Base-by-base conservation (phyloP, 495 filamentous ascomycete species). In the Daldinia decipiens region DNA sequence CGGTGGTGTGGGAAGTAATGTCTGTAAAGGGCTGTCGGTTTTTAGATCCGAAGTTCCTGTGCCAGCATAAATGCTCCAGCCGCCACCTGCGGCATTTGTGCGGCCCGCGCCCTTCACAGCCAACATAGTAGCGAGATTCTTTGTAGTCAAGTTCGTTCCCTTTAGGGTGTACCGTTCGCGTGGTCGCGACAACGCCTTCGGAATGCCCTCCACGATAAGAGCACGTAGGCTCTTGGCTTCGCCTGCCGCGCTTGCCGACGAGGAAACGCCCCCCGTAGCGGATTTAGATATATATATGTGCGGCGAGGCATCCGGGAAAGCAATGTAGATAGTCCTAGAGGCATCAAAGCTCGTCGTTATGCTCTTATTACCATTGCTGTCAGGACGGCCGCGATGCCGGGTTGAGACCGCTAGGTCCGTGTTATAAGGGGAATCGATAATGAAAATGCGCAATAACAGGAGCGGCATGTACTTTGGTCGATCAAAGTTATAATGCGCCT, bases 401-500 rank as follows among this genome's bases (percentile, higher is more conserved):
- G 64, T 68, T 5, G 84, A 79, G 40, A 90, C 78, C n/a, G 80
- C 79, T 0, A 85, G 77, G 38, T 74, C 72, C 17, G 86, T 86
- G 73, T 85, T 85, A 74, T 94, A 94, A 0, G 91, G 90, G 0
- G 89, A 90, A 70, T 93, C 90, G 15, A 87, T 80, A 45, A 95
- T 84, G 68, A 91, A 91, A 32, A 96, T 87, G 31, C 93, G 88
- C 11, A 97, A 80, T 19, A 96, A 81, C 1, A 90, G 86, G 0
- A 96, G 78, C 0, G 90, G 88, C 2, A 92, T 81, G 0, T 81
- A 77, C 24, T 85, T 82, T 27, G 90, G 87, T 12, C 88, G 86
- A 57, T 89, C 84, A 36, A 94, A 83, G 70, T 90, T 89, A 78
- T 91, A 94, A 77, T 95, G 92, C 11, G 91, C 90, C 73, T 93